Evolutionary conservation across 2,329 filamentous ascomycete genomes (phyloP), one percentile per base, ranked within the genome.

Genomic region (Ophiostoma piceae): DNA sequence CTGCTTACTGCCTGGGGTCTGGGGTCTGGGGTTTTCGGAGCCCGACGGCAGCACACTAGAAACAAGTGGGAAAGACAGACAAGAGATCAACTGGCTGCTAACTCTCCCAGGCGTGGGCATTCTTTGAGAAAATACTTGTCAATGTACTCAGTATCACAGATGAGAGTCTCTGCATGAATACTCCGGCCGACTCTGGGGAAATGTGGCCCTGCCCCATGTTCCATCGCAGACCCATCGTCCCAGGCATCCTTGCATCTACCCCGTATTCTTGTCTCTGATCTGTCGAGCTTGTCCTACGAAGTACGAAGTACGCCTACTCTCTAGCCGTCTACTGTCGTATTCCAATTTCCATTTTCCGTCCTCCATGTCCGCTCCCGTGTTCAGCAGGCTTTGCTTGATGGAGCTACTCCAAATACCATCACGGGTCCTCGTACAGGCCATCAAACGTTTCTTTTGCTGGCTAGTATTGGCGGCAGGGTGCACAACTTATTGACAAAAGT

Each of bases 211-310:
- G 16, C 43, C 19, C 43, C 43, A 47, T 47, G 43, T 47, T n/a
- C 43, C 43, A n/a, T 47, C 19, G 43, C 43, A 6, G 2, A 16
- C 26, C 57, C 57, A 62, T 29, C 14, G 26, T 16, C 26, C 57
- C 57, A 62, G 57, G 57, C 57, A 62, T 62, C 57, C 57, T 35
- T 62, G 57, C 57, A 32, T 62, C 57, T 62, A 62, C 57, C 57
- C 57, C 57, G 57, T 62, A 62, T 29, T 62, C 57, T 32, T 19
- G 43, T 47, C 43, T 47, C 19, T 47, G 43, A 47, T 19, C 43
- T 47, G 43, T n/a, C 43, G 7, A n/a, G 43, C 43, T 47, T 47
- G 43, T 47, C 19, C n/a, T 11, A 57, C n/a, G 26, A 29, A 29
- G 26, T 29, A 29, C 26, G 26, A 29, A 29, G 26, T 29, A 29